Evolutionary conservation across 2,329 filamentous ascomycete genomes (phyloP).

Genomic region (Ophiosphaerella herpotricha): DNA sequence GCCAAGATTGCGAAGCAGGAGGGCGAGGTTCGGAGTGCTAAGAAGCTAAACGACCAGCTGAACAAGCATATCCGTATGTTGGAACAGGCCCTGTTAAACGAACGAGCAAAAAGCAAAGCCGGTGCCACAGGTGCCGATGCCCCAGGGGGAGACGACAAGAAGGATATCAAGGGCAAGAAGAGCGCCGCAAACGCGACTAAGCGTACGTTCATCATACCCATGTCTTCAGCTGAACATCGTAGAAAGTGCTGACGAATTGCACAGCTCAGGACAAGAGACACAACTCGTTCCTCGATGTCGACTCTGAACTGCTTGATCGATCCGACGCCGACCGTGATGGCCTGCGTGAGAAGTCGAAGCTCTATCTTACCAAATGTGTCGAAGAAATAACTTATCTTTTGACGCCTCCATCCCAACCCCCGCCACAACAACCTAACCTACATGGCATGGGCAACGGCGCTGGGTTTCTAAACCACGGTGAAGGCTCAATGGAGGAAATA

Average conservation of each 20-base stretch:
- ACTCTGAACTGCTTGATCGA: conserved; percentile 48
- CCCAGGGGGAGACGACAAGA: conserved; percentile 49
- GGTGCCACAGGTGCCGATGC: conserved; percentile 57
- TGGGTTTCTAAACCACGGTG: conserved; percentile 54
- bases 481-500: conserved; percentile 63
- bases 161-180: conserved; percentile 44
- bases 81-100: conserved; percentile 83
- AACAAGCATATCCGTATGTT: conserved; percentile 90
- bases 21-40: conserved; percentile 83
- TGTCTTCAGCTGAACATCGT: background rate
- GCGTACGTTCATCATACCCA: conserved; percentile 21
- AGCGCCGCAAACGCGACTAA: conserved; percentile 28
- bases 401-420: conserved; percentile 66
- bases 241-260: conserved; percentile 21
- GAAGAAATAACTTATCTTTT: conserved; percentile 72
- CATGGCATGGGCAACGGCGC: conserved; percentile 43
- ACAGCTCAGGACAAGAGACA: conserved; percentile 54
- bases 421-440: conserved; percentile 53
- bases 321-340: conserved; percentile 60
- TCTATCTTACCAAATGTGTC: conserved; percentile 68
- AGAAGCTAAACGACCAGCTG: conserved; percentile 84
- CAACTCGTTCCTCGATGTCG: conserved; percentile 58
- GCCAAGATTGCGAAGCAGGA: conserved; percentile 93
- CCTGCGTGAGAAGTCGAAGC: conserved; percentile 65
- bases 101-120: conserved; percentile 70